Evolutionary conservation across 1,284 basidiomycete genomes (phyloP).

Genomic region (Schizopora paradoxa): DNA sequence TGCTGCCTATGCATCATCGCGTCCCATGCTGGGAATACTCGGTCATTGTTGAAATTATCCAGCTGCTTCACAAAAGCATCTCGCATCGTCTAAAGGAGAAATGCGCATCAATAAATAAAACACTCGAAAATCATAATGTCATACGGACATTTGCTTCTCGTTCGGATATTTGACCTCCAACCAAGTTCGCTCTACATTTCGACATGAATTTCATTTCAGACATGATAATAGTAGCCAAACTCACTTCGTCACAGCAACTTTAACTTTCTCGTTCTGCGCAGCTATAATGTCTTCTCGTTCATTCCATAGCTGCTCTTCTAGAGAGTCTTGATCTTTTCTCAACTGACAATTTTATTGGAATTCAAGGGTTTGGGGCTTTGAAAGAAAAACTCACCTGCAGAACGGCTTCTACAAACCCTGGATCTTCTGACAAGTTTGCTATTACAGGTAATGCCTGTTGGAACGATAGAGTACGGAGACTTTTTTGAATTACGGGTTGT

Average conservation of each 20-base stretch:
- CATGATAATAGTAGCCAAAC: slow-evolving; percentile 21
- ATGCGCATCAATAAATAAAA: slow-evolving; percentile 2
- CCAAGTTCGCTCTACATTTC: slow-evolving; percentile 50
- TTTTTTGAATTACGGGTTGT: slow-evolving; percentile 23
- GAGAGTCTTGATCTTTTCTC: slow-evolving; percentile 57
- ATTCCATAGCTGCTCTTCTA: slow-evolving; percentile 61
- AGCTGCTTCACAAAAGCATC: slow-evolving; percentile 59
- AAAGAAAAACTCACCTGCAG: slow-evolving; percentile 37
- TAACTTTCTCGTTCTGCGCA: slow-evolving; percentile 65
- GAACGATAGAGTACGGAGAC: slow-evolving; percentile 49
- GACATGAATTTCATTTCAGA: slow-evolving; percentile 8
- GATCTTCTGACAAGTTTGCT: slow-evolving; percentile 48
- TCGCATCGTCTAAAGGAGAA: slow-evolving; percentile 46
- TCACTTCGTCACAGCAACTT: slow-evolving; percentile 59
- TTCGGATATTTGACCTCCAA: slow-evolving; percentile 56
- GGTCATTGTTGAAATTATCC: slow-evolving; percentile 56
- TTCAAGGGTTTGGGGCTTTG: background rate
- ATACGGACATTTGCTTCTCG: slow-evolving; percentile 61
- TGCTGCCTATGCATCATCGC: slow-evolving; percentile 67
- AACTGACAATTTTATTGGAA: slow-evolving; percentile 30
- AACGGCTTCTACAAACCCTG: slow-evolving; percentile 41
- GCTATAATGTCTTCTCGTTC: slow-evolving; percentile 54
- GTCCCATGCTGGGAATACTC: slow-evolving; percentile 68
- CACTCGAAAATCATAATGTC: slow-evolving; percentile 13
- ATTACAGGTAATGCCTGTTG: slow-evolving; percentile 59